phyloP scores from a whole-genome alignment of 352 stramenopile species.

The Phytopythium litorale region DNA sequence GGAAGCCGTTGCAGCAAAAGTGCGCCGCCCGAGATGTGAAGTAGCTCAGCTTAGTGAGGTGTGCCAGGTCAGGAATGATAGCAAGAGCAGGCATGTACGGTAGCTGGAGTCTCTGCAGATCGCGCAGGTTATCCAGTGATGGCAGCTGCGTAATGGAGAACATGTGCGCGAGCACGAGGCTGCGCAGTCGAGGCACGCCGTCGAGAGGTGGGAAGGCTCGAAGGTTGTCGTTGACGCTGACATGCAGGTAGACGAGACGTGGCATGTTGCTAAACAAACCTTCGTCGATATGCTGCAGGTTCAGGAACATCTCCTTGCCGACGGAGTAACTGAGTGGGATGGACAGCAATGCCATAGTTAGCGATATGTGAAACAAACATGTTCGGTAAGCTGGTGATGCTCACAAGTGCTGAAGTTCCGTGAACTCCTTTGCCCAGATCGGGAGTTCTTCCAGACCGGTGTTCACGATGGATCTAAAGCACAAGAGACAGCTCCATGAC shows the following conservation, averaged over 20 bases:
- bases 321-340: conserved; percentile 3
- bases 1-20: conserved; percentile 34
- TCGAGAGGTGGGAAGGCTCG: conserved; percentile 8
- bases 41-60: conserved; percentile 15
- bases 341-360: too few relatives aligned
- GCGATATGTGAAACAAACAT: too few relatives aligned
- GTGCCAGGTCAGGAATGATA: conserved; percentile 16
- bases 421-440: conserved; percentile 12
- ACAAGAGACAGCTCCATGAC: too few relatives aligned
- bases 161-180: conserved; percentile 19
- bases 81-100: conserved; percentile 9
- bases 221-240: conserved; percentile 11
- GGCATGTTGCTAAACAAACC: conserved; percentile 24
- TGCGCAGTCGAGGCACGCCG: conserved; percentile 14
- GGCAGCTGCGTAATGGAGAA: conserved; percentile 14
- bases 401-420: conserved; percentile 21
- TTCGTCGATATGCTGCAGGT: conserved; percentile 4
- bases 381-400: not conserved
- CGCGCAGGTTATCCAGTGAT: conserved; percentile 10
- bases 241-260: conserved; percentile 11
- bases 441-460: conserved; percentile 9
- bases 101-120: conserved; percentile 12
- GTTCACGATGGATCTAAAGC: conserved; percentile 21
- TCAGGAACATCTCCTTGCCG: conserved; percentile 12
- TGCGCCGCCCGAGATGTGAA: not conserved